These are phyloP conservation scores for Trichoderma sp. DNA, from an alignment of 2,329 filamentous ascomycete species.

Conservation along the genomic window DNA sequence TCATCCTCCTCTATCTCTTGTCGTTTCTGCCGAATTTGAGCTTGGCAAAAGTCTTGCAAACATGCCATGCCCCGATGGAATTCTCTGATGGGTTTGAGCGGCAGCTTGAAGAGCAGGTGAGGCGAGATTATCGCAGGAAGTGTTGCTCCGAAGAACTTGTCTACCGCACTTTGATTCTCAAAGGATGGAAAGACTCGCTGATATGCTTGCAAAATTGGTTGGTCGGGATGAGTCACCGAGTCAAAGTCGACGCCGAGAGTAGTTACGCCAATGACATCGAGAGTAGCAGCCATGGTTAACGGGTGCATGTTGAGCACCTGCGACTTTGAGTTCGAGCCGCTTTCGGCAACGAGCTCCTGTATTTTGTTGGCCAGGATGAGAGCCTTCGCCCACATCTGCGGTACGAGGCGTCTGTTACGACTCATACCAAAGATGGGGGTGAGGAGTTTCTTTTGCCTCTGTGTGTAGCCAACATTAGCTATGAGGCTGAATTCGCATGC, in stretches of 20 bases:
- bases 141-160: not conserved
- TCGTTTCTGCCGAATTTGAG: not conserved
- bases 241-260: constrained; percentile 19
- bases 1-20: not conserved
- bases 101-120: constrained; percentile 7
- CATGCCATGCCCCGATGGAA: constrained; percentile 1
- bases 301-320: not conserved
- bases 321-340: not conserved
- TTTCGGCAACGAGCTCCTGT: not conserved
- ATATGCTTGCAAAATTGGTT: constrained; percentile 13
- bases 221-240: constrained; percentile 7
- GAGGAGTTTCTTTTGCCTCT: constrained; percentile 21
- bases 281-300: constrained; percentile 15
- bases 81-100: constrained; percentile 4
- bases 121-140: constrained; percentile 14
- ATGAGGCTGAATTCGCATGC: not conserved
- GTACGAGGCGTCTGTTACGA: constrained; percentile 15
- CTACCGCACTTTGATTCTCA: not conserved
- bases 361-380: not conserved
- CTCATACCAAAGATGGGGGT: constrained; percentile 10
- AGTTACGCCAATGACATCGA: constrained; percentile 14
- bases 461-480: not conserved
- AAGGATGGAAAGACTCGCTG: constrained; percentile 11
- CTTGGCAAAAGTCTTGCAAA: not conserved
- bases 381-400: constrained; percentile 16